Percentiles rank a stretch among this genome's conserved stretches.
Conservation (phyloP, 176 grass and related monocot genomes). For the Rhynchospora pubera region DNA sequence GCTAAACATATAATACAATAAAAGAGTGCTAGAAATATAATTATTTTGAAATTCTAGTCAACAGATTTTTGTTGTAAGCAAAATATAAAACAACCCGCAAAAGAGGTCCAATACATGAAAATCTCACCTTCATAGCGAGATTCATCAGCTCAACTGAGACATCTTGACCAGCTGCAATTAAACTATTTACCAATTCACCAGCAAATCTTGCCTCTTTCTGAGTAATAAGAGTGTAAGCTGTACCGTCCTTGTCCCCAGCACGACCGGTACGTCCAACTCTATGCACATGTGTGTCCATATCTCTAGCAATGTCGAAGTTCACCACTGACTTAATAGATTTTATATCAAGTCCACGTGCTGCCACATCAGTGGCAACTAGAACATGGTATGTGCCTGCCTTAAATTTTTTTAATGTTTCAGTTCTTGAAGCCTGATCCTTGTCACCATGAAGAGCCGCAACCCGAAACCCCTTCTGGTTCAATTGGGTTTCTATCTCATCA, state of each 20-base stretch:
- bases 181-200: slow-evolving; percentile 83
- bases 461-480: slow-evolving; percentile 73
- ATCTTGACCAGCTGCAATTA: slow-evolving; percentile 83
- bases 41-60: neutral
- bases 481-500: slow-evolving; percentile 81
- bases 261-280: slow-evolving; percentile 91
- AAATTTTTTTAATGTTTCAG: slow-evolving; percentile 83
- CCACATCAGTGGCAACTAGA: slow-evolving; percentile 96
- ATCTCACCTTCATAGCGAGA: slow-evolving; percentile 95
- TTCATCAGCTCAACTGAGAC: slow-evolving; percentile 77
- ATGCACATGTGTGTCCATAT: slow-evolving; percentile 99
- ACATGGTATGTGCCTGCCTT: slow-evolving; percentile 93
- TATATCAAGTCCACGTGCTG: slow-evolving; percentile 93
- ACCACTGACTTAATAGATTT: slow-evolving; percentile 99
- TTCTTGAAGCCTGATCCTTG: slow-evolving; percentile 96
- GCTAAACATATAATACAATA: neutral
- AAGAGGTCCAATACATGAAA: neutral
- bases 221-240: slow-evolving; percentile 83
- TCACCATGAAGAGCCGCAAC: slow-evolving; percentile 94
- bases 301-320: slow-evolving; percentile 92
- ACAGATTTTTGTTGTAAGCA: neutral
- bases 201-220: slow-evolving; percentile 88
- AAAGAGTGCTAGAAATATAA: neutral
- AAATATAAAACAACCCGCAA: neutral
- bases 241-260: slow-evolving; percentile 98